Evolutionary conservation across 441 rosid species (phyloP).

Genomic region (Omphalea diandra): DNA sequence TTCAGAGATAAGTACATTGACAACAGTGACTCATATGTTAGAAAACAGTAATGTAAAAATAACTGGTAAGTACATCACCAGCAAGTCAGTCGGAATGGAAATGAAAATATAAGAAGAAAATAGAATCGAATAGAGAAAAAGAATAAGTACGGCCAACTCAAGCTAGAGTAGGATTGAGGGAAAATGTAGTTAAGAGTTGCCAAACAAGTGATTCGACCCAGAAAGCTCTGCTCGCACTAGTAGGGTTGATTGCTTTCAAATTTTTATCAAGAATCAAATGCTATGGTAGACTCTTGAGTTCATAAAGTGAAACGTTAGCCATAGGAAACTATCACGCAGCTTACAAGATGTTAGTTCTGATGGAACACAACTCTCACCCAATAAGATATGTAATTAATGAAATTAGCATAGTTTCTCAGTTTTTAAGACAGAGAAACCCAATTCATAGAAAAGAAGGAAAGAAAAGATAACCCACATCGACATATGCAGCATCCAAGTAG

Average conservation of each 20-base stretch:
- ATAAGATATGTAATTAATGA: neutral
- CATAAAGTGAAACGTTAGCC: neutral
- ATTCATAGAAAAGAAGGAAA: neutral
- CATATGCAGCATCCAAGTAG: slow-evolving; percentile 82
- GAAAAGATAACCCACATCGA: slow-evolving; percentile 36
- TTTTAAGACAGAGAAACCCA: neutral
- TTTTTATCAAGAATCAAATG: neutral
- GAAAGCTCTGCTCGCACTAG: neutral
- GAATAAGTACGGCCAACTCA: neutral
- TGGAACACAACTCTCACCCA: neutral
- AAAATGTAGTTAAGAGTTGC: neutral
- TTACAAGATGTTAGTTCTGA: neutral
- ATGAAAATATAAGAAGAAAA: neutral
- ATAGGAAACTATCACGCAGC: neutral
- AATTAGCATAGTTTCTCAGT: neutral
- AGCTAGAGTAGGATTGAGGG: neutral
- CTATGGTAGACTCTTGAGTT: neutral
- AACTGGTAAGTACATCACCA: no score
- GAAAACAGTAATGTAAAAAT: no score
- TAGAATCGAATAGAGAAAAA: neutral
- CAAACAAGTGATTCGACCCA: neutral
- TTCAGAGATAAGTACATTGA: neutral
- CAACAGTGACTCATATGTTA: neutral
- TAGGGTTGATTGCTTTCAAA: neutral
- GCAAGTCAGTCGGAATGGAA: neutral